Percentiles rank a stretch among this genome's conserved stretches.
These are phyloP conservation scores for Solanum ahanhuiri DNA, from an alignment of 257 asterid genomes.

Conservation along the genomic window DNA sequence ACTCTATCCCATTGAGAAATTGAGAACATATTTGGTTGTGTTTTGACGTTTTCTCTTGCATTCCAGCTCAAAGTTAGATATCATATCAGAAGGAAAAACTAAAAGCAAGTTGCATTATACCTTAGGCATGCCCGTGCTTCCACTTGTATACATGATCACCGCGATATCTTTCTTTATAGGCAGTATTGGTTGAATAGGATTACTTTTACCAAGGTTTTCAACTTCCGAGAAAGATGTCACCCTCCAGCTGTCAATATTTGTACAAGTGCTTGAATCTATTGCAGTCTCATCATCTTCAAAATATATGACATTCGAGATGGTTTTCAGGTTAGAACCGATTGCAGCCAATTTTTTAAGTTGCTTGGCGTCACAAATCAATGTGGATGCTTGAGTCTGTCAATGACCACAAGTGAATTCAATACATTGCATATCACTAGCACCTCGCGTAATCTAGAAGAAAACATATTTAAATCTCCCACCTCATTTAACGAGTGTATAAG, in stretches of 20 bases:
- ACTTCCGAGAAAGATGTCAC: constrained; percentile 56
- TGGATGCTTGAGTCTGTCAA: constrained; percentile 82
- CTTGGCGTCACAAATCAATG: constrained; percentile 73
- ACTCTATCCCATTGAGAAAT: too few species aligned
- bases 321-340: constrained; percentile 46
- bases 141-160: constrained; percentile 91
- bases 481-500: constrained; percentile 77
- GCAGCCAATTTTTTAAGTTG: constrained; percentile 69
- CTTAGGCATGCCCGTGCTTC: constrained; percentile 95
- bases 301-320: constrained; percentile 45
- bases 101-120: constrained; percentile 20
- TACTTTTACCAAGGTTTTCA: constrained; percentile 57
- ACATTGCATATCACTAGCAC: not conserved
- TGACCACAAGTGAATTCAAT: not conserved
- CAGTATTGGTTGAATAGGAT: constrained; percentile 36
- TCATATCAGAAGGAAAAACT: not conserved
- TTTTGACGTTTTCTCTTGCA: not conserved
- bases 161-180: constrained; percentile 79
- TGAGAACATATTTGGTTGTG: too few species aligned
- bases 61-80: not conserved
- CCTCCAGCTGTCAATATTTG: constrained; percentile 33
- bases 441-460: not conserved
- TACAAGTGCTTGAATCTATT: constrained; percentile 21
- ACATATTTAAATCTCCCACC: constrained; percentile 20
- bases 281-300: constrained; percentile 53